Conservation (phyloP, 2,329 filamentous ascomycete species). For the Fusarium sp. region DNA sequence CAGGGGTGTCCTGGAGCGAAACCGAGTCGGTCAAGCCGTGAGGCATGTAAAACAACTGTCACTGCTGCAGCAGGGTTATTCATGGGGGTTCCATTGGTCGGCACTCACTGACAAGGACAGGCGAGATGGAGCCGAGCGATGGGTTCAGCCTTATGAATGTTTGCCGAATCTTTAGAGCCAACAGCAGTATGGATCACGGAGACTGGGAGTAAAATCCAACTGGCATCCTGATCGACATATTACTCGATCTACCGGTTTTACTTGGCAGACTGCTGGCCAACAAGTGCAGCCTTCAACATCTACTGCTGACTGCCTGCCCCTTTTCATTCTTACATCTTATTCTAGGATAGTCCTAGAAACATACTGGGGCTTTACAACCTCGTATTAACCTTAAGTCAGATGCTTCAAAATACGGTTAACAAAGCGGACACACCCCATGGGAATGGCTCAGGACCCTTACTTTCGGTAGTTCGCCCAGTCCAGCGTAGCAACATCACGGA, state of each 20-base stretch:
- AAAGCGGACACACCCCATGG: background rate
- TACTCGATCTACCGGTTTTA: background rate
- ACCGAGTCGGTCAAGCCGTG: background rate
- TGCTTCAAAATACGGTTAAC: background rate
- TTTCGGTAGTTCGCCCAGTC: background rate
- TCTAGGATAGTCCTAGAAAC: background rate
- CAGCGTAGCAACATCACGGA: background rate
- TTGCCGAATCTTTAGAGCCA: background rate
- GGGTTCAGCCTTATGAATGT: constrained; percentile 2
- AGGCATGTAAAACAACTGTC: background rate
- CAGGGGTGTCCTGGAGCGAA: background rate
- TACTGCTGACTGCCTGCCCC: background rate
- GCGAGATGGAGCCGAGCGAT: background rate
- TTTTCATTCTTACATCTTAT: background rate
- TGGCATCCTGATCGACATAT: background rate
- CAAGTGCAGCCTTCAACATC: background rate
- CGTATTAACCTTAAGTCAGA: constrained; percentile 3
- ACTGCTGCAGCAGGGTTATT: background rate
- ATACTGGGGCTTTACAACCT: background rate
- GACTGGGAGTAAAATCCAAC: background rate
- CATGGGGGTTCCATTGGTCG: background rate
- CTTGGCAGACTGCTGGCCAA: background rate
- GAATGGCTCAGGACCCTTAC: background rate
- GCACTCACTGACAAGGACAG: background rate
- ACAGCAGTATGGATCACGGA: background rate